These are phyloP conservation scores for Populus simonii DNA, from an alignment of 345 rosid genomes.

Conservation along the genomic window DNA sequence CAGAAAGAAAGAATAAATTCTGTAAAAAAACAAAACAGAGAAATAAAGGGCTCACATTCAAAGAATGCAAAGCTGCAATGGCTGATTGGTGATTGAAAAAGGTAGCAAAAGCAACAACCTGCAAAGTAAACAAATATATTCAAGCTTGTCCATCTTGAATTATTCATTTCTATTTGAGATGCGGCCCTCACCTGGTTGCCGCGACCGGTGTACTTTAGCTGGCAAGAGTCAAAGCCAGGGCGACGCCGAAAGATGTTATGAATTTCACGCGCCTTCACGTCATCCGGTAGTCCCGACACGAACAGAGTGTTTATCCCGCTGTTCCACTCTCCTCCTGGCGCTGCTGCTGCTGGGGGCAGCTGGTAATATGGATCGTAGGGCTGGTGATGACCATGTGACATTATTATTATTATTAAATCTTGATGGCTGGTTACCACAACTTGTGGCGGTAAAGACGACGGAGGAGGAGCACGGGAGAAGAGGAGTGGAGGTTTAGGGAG, in stretches of 20 bases:
- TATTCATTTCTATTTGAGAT: not conserved
- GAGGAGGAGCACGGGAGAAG: no score
- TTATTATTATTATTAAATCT: not conserved
- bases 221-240: slow-evolving; percentile 70
- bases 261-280: slow-evolving; percentile 84
- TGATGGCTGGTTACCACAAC: no score
- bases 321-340: slow-evolving; percentile 16
- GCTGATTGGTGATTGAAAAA: slow-evolving; percentile 72
- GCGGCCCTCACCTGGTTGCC: slow-evolving; percentile 61
- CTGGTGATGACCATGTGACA: slow-evolving; percentile 45
- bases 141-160: not conserved
- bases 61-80: slow-evolving; percentile 58
- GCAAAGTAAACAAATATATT: slow-evolving; percentile 9
- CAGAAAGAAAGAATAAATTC: no score
- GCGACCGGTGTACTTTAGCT: slow-evolving; percentile 91
- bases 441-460: no score
- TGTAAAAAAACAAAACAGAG: not conserved
- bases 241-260: slow-evolving; percentile 84
- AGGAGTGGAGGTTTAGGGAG: no score
- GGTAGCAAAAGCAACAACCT: slow-evolving; percentile 93
- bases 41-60: slow-evolving; percentile 50
- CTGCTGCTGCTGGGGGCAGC: slow-evolving; percentile 13
- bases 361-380: slow-evolving; percentile 61
- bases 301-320: slow-evolving; percentile 67
- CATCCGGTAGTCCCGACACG: slow-evolving; percentile 84